A percentile compares a stretch with the other conserved stretches of the same genome.
Evolutionary conservation across 257 asterid genomes (phyloP).

Genomic region (Mitragyna speciosa): DNA sequence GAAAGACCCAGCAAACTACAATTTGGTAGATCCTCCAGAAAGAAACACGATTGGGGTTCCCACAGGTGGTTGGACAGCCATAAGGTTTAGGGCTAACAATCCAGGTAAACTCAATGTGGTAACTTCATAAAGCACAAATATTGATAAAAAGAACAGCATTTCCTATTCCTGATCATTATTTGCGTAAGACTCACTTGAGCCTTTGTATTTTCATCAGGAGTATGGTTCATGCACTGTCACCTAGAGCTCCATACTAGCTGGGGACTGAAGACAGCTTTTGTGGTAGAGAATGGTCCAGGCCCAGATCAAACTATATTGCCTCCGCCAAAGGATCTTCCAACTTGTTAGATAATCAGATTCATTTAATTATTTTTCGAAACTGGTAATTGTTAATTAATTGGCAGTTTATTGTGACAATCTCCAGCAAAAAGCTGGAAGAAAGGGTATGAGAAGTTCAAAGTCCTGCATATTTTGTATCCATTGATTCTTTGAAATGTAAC

Average conservation of each 20-base stretch:
- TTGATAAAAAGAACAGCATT: background rate
- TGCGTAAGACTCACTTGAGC: background rate
- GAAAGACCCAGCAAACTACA: slow-evolving; percentile 22
- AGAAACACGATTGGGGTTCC: slow-evolving; percentile 30
- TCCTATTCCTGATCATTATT: background rate
- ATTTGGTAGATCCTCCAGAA: slow-evolving; percentile 29
- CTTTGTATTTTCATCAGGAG: slow-evolving; percentile 12
- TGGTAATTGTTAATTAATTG: background rate
- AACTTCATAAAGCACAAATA: background rate
- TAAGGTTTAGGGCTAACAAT: slow-evolving; percentile 30
- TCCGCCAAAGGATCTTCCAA: slow-evolving; percentile 84
- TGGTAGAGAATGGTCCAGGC: slow-evolving; percentile 85
- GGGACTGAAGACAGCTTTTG: slow-evolving; percentile 84
- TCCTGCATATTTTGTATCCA: background rate
- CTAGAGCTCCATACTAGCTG: slow-evolving; percentile 89
- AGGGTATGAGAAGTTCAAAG: slow-evolving; percentile 11
- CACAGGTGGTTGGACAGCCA: slow-evolving; percentile 30
- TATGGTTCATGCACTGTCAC: slow-evolving; percentile 81
- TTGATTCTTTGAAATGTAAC: slow-evolving; percentile 10
- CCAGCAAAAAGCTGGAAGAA: slow-evolving; percentile 16
- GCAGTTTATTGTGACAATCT: background rate
- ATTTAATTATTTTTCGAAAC: background rate
- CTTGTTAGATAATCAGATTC: slow-evolving; percentile 38
- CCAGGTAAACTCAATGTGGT: slow-evolving; percentile 15
- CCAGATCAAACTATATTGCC: slow-evolving; percentile 60